phyloP scores from a whole-genome alignment of 306 rosid genomes.

The Prunus mume region DNA sequence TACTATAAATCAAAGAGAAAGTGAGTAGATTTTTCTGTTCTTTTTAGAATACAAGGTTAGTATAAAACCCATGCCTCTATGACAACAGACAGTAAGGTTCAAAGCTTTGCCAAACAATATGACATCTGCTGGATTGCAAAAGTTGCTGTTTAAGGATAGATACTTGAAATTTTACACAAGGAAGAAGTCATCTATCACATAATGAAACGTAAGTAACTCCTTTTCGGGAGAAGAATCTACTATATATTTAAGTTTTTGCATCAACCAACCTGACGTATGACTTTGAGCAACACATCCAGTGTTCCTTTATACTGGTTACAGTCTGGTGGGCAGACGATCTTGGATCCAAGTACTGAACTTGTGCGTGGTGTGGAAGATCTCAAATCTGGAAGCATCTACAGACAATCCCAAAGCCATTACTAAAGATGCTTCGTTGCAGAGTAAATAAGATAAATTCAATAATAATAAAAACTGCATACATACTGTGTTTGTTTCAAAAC shows the following conservation, averaged over 20 bases:
- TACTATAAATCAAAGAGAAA: not conserved
- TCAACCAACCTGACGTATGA: conserved; percentile 72
- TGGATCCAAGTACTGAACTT: conserved; percentile 37
- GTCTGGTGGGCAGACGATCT: conserved; percentile 39
- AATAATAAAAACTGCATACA: not conserved
- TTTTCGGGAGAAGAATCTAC: not conserved
- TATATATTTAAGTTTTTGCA: not conserved
- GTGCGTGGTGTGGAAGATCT: conserved; percentile 30
- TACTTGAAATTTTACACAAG: not conserved
- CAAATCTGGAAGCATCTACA: conserved; percentile 47
- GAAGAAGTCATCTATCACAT: not conserved
- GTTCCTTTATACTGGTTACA: conserved; percentile 72
- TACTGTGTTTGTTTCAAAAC: conserved; percentile 56
- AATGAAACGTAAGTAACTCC: not conserved
- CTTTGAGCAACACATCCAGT: conserved; percentile 68
- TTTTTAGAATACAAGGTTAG: not conserved
- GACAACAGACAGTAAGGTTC: not conserved
- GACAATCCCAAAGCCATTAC: conserved; percentile 15
- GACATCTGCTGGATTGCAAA: not conserved
- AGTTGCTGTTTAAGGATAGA: not conserved
- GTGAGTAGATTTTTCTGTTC: too few species aligned
- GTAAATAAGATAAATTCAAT: not conserved
- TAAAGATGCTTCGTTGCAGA: not conserved
- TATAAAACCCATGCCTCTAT: not conserved
- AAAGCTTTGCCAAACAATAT: not conserved